Percentiles rank a stretch among this genome's conserved stretches.
Conservation (phyloP, 306 rosid species). For the Dryas octopetala region DNA sequence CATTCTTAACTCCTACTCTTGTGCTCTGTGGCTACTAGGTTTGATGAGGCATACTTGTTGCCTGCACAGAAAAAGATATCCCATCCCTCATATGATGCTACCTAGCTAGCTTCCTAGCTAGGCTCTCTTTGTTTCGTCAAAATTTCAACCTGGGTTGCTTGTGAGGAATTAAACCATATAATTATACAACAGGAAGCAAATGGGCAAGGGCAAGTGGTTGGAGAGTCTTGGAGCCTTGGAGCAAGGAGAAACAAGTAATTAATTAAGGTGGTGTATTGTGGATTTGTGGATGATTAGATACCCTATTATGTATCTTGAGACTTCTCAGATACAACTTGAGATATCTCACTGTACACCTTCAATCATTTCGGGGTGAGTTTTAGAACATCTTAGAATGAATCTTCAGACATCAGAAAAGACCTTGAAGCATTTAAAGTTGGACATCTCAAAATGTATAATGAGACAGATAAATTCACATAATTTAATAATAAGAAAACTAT, state of each 20-base stretch:
- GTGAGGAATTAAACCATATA: background rate
- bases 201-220: background rate
- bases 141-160: background rate
- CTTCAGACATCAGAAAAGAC: too few species aligned
- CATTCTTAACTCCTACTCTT: slow-evolving; percentile 75
- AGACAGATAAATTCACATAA: too few species aligned
- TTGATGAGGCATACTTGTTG: slow-evolving; percentile 64
- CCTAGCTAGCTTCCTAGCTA: too few species aligned
- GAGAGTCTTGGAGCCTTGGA: background rate
- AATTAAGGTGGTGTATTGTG: background rate
- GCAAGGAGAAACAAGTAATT: background rate
- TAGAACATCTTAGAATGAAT: too few species aligned
- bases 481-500: too few species aligned
- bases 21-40: slow-evolving; percentile 14
- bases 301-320: too few species aligned
- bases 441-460: too few species aligned
- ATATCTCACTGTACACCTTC: too few species aligned
- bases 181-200: background rate
- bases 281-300: background rate
- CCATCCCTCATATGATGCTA: slow-evolving; percentile 41
- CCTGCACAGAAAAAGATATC: slow-evolving; percentile 79
- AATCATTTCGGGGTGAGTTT: too few species aligned
- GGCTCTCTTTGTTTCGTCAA: background rate
- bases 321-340: too few species aligned
- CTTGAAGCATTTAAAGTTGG: too few species aligned